Evolutionary conservation across 257 asterid genomes (phyloP).

Genomic region (Solanum virginianum): DNA sequence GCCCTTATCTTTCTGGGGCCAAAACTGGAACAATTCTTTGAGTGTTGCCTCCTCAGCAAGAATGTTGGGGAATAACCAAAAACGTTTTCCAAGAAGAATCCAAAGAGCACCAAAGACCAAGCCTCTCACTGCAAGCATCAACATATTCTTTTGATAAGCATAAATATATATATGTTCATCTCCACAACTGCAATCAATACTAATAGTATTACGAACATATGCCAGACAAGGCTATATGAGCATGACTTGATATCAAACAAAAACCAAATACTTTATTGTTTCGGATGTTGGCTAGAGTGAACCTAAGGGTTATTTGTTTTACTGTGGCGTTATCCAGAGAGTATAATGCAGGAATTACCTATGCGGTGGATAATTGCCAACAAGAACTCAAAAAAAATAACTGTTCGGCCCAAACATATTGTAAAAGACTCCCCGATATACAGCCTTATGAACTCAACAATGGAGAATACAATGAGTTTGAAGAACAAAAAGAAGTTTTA

Average conservation of each 20-base stretch:
- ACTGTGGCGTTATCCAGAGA: background rate
- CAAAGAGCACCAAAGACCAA: conserved; percentile 65
- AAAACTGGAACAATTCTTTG: conserved; percentile 89
- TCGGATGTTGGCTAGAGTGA: background rate
- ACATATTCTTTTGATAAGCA: background rate
- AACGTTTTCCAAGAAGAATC: conserved; percentile 77
- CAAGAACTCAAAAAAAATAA: background rate
- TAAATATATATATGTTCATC: background rate
- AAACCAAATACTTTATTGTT: background rate
- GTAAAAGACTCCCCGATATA: background rate
- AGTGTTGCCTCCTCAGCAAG: conserved; percentile 99
- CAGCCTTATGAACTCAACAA: background rate
- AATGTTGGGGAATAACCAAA: conserved; percentile 97
- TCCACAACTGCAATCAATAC: background rate
- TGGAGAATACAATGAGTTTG: background rate
- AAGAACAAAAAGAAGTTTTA: background rate
- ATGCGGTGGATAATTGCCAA: background rate
- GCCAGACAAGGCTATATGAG: background rate
- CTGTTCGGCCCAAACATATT: background rate
- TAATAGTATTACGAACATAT: background rate
- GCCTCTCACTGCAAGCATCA: conserved; percentile 61
- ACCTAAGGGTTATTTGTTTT: background rate
- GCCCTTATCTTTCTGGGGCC: conserved; percentile 93
- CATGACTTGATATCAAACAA: background rate
- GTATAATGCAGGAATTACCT: background rate